Conservation (phyloP, 257 asterid genomes). For the Solanum boliviense region DNA sequence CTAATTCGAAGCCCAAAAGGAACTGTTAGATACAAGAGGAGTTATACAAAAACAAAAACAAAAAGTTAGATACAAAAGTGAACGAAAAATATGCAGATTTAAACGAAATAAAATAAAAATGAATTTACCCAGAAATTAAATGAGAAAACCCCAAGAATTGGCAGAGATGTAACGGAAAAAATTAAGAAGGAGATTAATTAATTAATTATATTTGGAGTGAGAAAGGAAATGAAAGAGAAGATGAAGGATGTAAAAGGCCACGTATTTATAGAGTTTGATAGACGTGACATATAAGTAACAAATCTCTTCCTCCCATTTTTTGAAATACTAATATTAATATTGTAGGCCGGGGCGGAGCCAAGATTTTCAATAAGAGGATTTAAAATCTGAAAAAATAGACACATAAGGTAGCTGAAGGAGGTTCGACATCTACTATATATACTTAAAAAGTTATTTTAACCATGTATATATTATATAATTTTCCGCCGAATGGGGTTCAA, state of each 20-base stretch:
- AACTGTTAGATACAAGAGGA: background rate
- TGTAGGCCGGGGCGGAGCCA: too few species aligned
- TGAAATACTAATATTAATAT: too few species aligned
- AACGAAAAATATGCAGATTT: background rate
- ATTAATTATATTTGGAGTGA: background rate
- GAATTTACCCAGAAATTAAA: background rate
- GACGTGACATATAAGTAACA: constrained; percentile 70
- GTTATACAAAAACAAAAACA: background rate
- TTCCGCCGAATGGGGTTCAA: too few species aligned
- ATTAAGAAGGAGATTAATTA: background rate
- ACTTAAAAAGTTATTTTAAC: too few species aligned
- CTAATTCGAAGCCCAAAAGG: background rate
- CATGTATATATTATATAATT: too few species aligned
- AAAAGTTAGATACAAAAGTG: background rate
- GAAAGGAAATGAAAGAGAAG: background rate
- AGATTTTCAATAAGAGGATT: too few species aligned
- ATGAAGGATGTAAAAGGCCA: background rate
- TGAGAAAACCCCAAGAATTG: background rate
- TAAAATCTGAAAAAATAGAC: too few species aligned
- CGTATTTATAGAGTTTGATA: constrained; percentile 42
- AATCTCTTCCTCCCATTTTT: background rate
- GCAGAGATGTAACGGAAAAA: background rate
- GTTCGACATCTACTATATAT: too few species aligned
- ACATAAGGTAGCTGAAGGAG: fast-evolving
- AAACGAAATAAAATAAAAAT: constrained; percentile 17